Evolutionary conservation across 768 basidiomycete genomes (phyloP).

Genomic region (Tremella fuciformis): DNA sequence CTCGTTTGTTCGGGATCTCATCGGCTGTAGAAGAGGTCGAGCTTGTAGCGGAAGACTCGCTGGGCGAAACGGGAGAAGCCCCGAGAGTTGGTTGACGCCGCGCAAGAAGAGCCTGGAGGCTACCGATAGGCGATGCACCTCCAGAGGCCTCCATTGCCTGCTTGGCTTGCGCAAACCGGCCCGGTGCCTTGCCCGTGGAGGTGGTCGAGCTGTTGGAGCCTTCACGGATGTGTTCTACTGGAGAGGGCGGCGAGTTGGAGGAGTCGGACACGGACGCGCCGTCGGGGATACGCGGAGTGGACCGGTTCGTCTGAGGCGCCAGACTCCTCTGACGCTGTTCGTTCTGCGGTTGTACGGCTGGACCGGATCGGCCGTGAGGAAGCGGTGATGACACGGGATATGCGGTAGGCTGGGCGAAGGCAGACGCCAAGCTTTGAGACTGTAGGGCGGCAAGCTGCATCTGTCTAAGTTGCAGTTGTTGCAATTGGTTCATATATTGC

Average conservation of each 20-base stretch:
- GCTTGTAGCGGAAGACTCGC: neutral
- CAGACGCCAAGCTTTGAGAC: neutral
- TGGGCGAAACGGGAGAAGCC: neutral
- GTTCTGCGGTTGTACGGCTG: neutral
- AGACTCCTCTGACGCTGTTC: too few species aligned
- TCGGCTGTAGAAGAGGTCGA: constrained; percentile 4
- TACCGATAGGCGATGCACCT: constrained; percentile 10
- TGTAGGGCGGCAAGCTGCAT: constrained; percentile 1
- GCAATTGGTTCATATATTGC: neutral
- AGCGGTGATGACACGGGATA: neutral
- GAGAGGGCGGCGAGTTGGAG: neutral
- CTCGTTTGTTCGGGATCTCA: neutral
- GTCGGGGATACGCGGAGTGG: neutral
- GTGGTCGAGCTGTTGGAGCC: neutral
- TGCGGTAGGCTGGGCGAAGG: neutral
- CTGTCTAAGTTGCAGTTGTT: constrained; percentile 10
- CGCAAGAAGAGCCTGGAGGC: constrained; percentile 11
- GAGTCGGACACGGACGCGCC: neutral
- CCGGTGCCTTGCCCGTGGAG: constrained; percentile 8
- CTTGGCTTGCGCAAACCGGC: constrained; percentile 30
- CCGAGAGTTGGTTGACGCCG: neutral
- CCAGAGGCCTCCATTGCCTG: constrained; percentile 24
- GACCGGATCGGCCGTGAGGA: neutral
- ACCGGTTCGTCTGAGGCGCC: too few species aligned
- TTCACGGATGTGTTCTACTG: too few species aligned